These are phyloP conservation scores for Baorangia bicolor DNA, from an alignment of 768 basidiomycete genomes.

Conservation along the genomic window DNA sequence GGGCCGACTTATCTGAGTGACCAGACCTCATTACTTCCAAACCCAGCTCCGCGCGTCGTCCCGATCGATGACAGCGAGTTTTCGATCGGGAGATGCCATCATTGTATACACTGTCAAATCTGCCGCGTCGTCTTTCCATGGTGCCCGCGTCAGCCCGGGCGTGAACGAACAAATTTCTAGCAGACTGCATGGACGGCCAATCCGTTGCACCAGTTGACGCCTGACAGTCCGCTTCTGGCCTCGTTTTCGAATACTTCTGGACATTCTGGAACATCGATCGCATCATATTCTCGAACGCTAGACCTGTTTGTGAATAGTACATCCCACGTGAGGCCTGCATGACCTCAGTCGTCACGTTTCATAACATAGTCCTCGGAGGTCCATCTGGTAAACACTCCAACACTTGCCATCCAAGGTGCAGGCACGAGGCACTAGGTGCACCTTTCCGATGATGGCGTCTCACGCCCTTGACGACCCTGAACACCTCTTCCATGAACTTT, in stretches of 20 bases:
- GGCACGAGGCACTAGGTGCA: constrained; percentile 30
- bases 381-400: background rate
- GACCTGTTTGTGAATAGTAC: background rate
- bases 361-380: constrained; percentile 33
- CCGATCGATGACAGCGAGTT: constrained; percentile 20
- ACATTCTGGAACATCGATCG: constrained; percentile 17
- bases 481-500: background rate
- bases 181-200: background rate
- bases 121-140: background rate
- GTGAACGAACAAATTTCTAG: background rate
- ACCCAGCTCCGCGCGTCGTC: constrained; percentile 15
- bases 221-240: background rate
- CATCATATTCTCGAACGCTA: background rate
- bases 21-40: constrained; percentile 8
- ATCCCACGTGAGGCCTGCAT: constrained; percentile 12
- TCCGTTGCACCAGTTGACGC: background rate
- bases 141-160: background rate
- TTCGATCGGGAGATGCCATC: constrained; percentile 22
- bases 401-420: constrained; percentile 15
- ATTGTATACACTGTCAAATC: constrained; percentile 5
- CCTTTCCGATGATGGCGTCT: constrained; percentile 21
- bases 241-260: constrained; percentile 10
- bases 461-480: constrained; percentile 31
- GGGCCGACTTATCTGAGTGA: background rate
- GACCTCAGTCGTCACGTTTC: constrained; percentile 8